Conservation (phyloP, 2,329 filamentous ascomycete genomes). For the Talaromyces sp. region DNA sequence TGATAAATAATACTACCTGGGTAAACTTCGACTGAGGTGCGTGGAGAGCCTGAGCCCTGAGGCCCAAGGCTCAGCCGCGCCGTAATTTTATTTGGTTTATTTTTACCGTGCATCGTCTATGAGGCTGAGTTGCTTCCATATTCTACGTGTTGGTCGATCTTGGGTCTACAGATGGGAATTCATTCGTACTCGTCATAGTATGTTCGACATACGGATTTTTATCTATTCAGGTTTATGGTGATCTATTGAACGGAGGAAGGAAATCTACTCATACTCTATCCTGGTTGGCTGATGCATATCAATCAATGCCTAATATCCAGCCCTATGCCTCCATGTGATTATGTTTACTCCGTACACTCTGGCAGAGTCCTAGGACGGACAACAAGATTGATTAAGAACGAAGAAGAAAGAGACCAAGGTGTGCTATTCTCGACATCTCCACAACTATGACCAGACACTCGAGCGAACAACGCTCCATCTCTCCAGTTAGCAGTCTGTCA, state of each 20-base stretch:
- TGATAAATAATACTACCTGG: neutral
- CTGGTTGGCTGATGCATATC: neutral
- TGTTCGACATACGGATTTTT: too few species aligned
- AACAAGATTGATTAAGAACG: too few species aligned
- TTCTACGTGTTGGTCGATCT: neutral
- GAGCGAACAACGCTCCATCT: neutral
- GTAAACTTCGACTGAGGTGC: neutral
- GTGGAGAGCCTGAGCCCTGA: neutral
- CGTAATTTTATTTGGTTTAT: neutral
- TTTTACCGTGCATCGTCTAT: neutral
- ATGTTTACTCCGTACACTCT: neutral
- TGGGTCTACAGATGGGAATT: neutral
- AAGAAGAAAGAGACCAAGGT: too few species aligned
- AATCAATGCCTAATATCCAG: too few species aligned
- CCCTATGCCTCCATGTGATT: neutral
- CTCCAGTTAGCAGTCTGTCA: neutral
- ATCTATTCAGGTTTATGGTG: too few species aligned
- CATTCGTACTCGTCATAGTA: neutral
- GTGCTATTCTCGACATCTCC: neutral
- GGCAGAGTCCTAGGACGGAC: neutral
- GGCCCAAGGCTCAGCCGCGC: slow-evolving; percentile 1
- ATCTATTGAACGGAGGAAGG: too few species aligned
- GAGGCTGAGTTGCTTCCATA: neutral
- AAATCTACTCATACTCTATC: neutral
- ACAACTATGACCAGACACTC: neutral